Conservation (phyloP, 163 green algal species). For the Chlorella variabilis region DNA sequence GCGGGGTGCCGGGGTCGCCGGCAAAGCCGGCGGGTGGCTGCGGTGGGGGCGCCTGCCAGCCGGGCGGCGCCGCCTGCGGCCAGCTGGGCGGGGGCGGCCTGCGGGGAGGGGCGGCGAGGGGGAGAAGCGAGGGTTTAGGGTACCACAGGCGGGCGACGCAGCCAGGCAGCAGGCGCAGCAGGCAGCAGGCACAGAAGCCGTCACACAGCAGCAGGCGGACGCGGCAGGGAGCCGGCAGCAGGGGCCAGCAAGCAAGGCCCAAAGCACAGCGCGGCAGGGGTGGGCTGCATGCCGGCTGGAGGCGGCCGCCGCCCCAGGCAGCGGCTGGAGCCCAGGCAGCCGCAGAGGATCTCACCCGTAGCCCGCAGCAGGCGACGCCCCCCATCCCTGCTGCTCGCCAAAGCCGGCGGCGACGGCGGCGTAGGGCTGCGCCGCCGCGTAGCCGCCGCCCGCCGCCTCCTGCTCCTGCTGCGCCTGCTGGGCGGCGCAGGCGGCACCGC, state of each 20-base stretch:
- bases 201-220: background rate
- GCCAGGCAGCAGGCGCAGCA: no score
- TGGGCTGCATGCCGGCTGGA: no score
- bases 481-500: background rate
- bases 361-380: background rate
- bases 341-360: no score
- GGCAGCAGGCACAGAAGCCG: no score
- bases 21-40: background rate
- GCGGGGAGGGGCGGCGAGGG: background rate
- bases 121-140: background rate
- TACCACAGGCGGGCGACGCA: background rate
- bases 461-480: background rate
- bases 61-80: background rate
- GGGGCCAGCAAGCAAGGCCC: background rate
- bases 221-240: background rate
- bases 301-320: no score
- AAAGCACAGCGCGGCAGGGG: no score
- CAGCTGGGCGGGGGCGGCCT: background rate
- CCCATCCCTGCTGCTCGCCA: no score
- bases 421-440: background rate
- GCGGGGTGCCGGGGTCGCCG: background rate
- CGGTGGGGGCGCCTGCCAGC: background rate
- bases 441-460: background rate
- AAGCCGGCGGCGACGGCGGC: no score
- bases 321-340: no score